Evolutionary conservation across 139 green algal genomes (phyloP).

Genomic region (Pleodorina starrii): DNA sequence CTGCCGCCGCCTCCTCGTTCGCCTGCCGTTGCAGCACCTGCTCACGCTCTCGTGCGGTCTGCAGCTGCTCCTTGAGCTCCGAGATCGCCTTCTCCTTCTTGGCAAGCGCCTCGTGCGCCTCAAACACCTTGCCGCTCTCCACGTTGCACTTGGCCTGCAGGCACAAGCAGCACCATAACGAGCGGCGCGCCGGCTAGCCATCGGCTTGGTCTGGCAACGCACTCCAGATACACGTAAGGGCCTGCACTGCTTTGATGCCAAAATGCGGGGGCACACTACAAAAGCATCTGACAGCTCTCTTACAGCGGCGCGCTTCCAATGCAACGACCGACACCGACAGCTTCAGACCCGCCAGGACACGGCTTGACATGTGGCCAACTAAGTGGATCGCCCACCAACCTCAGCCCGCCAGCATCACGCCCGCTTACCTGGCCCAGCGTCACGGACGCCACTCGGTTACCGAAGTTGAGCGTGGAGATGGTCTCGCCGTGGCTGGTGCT

Average conservation of each 20-base stretch:
- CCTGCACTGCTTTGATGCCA: too few species aligned
- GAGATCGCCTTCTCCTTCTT: conserved; percentile 24
- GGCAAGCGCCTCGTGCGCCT: conserved; percentile 71
- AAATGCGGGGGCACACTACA: too few species aligned
- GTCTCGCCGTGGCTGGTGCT: conserved; percentile 77
- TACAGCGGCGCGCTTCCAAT: too few species aligned
- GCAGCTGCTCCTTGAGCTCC: conserved; percentile 40
- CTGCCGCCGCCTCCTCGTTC: neutral
- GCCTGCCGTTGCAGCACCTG: neutral
- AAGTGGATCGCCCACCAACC: too few species aligned
- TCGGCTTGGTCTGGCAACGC: too few species aligned
- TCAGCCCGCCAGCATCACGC: neutral
- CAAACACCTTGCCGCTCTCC: conserved; percentile 73
- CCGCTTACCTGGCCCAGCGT: conserved; percentile 84
- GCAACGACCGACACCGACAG: too few species aligned
- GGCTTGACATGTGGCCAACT: too few species aligned
- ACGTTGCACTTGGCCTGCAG: conserved; percentile 74
- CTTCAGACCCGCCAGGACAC: too few species aligned
- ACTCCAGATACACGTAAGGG: too few species aligned
- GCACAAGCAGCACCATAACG: neutral
- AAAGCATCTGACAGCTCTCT: too few species aligned
- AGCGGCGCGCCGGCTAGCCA: too few species aligned
- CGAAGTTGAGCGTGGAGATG: conserved; percentile 92
- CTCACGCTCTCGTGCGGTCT: neutral
- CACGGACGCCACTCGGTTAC: conserved; percentile 86